Base-by-base conservation (phyloP, 2,329 filamentous ascomycete species). In the Fusarium luffae region DNA sequence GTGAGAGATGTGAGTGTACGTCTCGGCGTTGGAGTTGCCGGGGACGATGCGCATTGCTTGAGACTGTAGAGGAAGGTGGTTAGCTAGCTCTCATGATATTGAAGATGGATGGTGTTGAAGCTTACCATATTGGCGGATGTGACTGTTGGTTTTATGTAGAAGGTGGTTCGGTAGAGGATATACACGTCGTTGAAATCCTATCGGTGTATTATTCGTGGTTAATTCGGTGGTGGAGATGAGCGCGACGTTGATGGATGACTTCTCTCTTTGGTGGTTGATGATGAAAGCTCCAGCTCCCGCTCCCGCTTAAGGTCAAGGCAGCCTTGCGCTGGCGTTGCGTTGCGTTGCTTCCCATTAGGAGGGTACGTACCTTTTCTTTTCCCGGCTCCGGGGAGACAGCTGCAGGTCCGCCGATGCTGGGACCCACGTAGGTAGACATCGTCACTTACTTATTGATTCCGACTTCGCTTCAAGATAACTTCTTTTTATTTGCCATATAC, bases 31-130 rank as follows among this genome's bases (percentile, higher is more conserved):
- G 73, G 84, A 78, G 75, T 89, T 81, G 66, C 89, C 80, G 78
- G 96, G 96, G 73, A 93, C 89, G 83, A 99, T 92, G 83, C 94
- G 93, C 87, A 98, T 92, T 77, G 93, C 92, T 93, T 97, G 80
- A 48, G 64, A 65, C 51, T 61, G 51, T 18, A 63, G 42, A 55
- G 69, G 69, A 68, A n/a, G 69, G 25, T 70, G 68, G 60, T 74
- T 69, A 72, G 70, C 59, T 61, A 72, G 70, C 59, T 61, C 37
- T 62, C 50, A 44, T 66, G 59, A 50, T 54, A 48, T 52, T 28
- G 27, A 51, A 28, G 44, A 49, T 43, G 62, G 43, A 34, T 49
- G 52, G 50, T 54, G 44, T 64, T 55, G 64, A 56, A 54, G 75
- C 80, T 79, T 82, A 87, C 85, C 85, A 87, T 88, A 63, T 81